Evolutionary conservation across 1,284 basidiomycete species (phyloP), one percentile per base, ranked within the genome.

Genomic region (Rhodotorula sp.): DNA sequence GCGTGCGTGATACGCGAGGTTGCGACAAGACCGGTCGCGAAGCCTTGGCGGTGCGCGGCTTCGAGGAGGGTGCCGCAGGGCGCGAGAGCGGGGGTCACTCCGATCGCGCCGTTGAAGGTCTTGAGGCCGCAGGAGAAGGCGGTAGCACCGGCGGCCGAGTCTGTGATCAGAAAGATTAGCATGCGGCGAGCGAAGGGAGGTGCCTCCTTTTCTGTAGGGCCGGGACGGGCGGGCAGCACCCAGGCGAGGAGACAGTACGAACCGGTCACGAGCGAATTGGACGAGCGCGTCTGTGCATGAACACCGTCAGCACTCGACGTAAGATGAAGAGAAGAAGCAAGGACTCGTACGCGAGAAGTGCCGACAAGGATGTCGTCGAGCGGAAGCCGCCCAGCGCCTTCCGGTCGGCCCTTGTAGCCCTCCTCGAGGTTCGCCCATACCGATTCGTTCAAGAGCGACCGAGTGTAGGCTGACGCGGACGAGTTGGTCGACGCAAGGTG

Each of bases 21-120:
- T 25, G 81, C 78, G 14, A 81, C 81, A 16, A 82, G 73, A 21
- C 81, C 81, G 34, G 81, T 82, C 4, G 78, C 41, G 58, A 79
- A 78, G 1, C 81, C 81, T 55, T 80, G 78, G 21, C 77, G 77
- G 50, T 81, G 79, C 2, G 81, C 81, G 10, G 81, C 81, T 70
- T 82, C 81, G 46, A 82, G 79, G n/a, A 82, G 73, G 8, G 81
- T 82, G 12, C 81, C 81, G 64, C 80, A 81, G 0, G 81, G 77
- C 48, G 74, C 68, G 48, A 72, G 73, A 21, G 75, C 71, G 25
- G 79, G 79, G 23, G 79, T 78, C 19, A 81, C 79, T 4, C 77
- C 80, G 67, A 82, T 82, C 0, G 78, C 81, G 27, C 81, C 81
- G 70, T 82, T 82, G 73, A 80, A 82, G 50, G 80, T 81, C 68